A percentile compares a stretch with the other conserved stretches of the same genome.
Evolutionary conservation across 2,329 filamentous ascomycete species (phyloP).

Genomic region (Fonsecaea multimorphosa): DNA sequence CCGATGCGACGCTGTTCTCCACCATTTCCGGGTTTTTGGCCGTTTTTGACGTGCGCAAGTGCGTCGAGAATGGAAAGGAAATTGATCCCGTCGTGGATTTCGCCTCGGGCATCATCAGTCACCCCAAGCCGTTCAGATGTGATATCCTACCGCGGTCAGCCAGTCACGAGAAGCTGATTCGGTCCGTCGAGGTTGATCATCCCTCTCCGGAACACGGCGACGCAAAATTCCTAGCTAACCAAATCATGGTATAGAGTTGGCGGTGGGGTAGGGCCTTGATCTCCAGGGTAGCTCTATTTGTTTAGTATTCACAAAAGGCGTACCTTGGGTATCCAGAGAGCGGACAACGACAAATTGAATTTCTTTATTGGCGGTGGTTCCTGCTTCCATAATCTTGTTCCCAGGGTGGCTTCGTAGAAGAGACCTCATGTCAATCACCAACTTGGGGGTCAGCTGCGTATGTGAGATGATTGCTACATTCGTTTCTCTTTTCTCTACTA

Average conservation of each 20-base stretch:
- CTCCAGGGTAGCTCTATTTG: background rate
- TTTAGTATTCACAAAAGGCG: background rate
- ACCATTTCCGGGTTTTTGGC: conserved; percentile 60
- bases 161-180: conserved; percentile 43
- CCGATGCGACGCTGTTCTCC: conserved; percentile 52
- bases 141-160: conserved; percentile 44
- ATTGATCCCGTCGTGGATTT: conserved; percentile 50
- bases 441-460: background rate
- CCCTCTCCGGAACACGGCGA: conserved; percentile 36
- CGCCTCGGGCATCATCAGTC: conserved; percentile 46
- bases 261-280: background rate
- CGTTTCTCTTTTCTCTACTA: no score
- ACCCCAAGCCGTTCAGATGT: conserved; percentile 44
- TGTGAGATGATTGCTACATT: no score
- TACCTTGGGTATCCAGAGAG: background rate
- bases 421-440: background rate
- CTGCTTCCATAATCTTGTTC: no score
- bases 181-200: conserved; percentile 44
- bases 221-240: conserved; percentile 1
- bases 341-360: background rate
- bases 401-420: no score
- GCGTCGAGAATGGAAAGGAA: conserved; percentile 50
- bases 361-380: no score
- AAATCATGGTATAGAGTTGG: background rate
- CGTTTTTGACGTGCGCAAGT: conserved; percentile 29